Conservation (phyloP, 768 basidiomycete genomes). For the Dendrothele bispora region DNA sequence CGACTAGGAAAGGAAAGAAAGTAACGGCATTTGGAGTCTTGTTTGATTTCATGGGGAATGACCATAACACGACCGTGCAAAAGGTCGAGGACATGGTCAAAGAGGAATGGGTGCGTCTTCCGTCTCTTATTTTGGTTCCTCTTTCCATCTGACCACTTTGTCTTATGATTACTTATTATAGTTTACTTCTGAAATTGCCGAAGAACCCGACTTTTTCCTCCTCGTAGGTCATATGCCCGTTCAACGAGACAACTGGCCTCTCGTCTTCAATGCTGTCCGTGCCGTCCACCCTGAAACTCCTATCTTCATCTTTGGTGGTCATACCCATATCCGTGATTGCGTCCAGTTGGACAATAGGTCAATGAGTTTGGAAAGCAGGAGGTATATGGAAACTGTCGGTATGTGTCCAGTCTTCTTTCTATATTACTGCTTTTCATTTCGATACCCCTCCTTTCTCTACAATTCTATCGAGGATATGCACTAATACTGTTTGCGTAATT, state of each 20-base stretch:
- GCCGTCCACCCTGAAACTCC: constrained; percentile 72
- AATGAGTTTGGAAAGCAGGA: constrained; percentile 79
- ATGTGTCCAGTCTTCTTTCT: too few species aligned
- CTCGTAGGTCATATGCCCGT: constrained; percentile 86
- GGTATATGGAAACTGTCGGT: constrained; percentile 93
- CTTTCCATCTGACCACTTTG: neutral
- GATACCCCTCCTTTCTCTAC: too few species aligned
- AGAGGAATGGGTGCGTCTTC: constrained; percentile 64
- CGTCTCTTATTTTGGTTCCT: neutral
- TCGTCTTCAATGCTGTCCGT: constrained; percentile 74
- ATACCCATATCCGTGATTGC: constrained; percentile 82
- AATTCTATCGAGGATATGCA: too few species aligned
- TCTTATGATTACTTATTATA: constrained; percentile 21
- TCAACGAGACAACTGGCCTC: constrained; percentile 65
- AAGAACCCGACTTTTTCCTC: constrained; percentile 82
- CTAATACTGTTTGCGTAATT: too few species aligned
- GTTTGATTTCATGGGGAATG: constrained; percentile 75
- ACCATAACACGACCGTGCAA: constrained; percentile 72
- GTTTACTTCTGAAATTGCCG: constrained; percentile 78
- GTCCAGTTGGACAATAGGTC: constrained; percentile 72
- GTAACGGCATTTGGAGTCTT: constrained; percentile 83
- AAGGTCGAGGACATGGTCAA: constrained; percentile 73
- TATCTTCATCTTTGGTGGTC: constrained; percentile 83
- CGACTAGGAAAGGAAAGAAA: constrained; percentile 50
- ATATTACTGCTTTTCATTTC: too few species aligned